A percentile compares a stretch with the other conserved stretches of the same genome.
These are phyloP conservation scores for Dioszegia crocea DNA, from an alignment of 768 basidiomycete species.

Conservation along the genomic window DNA sequence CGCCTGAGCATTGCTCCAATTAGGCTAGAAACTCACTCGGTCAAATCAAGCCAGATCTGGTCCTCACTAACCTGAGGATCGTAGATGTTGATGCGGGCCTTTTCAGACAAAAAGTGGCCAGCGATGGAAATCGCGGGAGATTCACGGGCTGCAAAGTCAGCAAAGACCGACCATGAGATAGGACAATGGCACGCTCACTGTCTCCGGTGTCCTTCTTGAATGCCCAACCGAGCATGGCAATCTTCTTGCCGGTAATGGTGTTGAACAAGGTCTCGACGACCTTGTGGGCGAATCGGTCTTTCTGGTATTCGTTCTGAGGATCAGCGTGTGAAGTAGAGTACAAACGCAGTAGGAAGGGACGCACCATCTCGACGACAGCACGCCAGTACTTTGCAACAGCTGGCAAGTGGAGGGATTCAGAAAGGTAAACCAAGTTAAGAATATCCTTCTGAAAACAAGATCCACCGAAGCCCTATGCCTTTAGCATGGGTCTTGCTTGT, in stretches of 20 bases:
- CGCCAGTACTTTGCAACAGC: no score
- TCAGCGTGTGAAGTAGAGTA: background rate
- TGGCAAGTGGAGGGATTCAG: no score
- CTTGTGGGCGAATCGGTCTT: slow-evolving; percentile 87
- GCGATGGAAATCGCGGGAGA: slow-evolving; percentile 91
- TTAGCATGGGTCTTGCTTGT: background rate
- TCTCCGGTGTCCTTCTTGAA: no score
- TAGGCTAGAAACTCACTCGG: no score
- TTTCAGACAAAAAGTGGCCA: slow-evolving; percentile 86
- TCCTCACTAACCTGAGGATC: slow-evolving; percentile 77
- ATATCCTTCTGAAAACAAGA: no score
- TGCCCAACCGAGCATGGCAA: no score
- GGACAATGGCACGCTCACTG: slow-evolving; percentile 49
- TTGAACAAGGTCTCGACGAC: slow-evolving; percentile 98
- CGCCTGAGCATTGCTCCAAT: slow-evolving; percentile 60
- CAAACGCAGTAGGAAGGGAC: background rate
- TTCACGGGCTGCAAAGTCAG: slow-evolving; percentile 63
- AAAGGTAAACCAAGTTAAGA: no score
- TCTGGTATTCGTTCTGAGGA: slow-evolving; percentile 86
- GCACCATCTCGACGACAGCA: slow-evolving; percentile 74
- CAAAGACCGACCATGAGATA: background rate
- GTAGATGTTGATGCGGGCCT: slow-evolving; percentile 79
- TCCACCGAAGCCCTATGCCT: slow-evolving; percentile 76
- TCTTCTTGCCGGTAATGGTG: slow-evolving; percentile 66
- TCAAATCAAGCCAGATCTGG: slow-evolving; percentile 69